Percentiles rank a stretch among this genome's conserved stretches.
phyloP scores from a whole-genome alignment of 805 yeast genomes.

The Candida silvicultrix region DNA sequence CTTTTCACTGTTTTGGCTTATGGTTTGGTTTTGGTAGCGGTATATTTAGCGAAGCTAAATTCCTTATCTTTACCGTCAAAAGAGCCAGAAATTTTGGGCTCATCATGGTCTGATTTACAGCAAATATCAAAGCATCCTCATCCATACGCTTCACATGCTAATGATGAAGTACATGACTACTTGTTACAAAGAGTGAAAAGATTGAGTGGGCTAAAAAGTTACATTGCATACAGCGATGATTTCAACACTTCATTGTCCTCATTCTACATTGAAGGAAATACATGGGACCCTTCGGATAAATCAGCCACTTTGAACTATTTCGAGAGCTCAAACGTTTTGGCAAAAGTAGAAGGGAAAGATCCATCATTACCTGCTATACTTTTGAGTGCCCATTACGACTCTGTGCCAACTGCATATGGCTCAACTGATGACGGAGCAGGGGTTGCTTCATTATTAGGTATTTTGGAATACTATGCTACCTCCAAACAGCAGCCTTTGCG shows the following conservation, averaged over 20 bases:
- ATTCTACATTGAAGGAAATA: slow-evolving; percentile 44
- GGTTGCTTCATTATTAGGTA: slow-evolving; percentile 70
- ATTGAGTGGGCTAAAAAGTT: slow-evolving; percentile 22
- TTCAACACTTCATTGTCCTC: slow-evolving; percentile 31
- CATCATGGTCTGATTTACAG: slow-evolving; percentile 71
- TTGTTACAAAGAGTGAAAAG: slow-evolving; percentile 37
- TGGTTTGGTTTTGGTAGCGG: slow-evolving; percentile 31
- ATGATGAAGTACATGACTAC: slow-evolving; percentile 71
- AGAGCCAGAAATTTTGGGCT: slow-evolving; percentile 29
- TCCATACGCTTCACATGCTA: slow-evolving; percentile 73
- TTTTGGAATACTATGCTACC: slow-evolving; percentile 42
- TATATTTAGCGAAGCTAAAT: slow-evolving; percentile 32
- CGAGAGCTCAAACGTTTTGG: slow-evolving; percentile 79
- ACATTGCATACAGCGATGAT: slow-evolving; percentile 32
- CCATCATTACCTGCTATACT: slow-evolving; percentile 57
- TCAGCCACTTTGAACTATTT: slow-evolving; percentile 56
- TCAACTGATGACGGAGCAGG: slow-evolving; percentile 94
- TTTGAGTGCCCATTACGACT: slow-evolving; percentile 82
- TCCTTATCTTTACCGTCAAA: slow-evolving; percentile 38
- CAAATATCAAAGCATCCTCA: slow-evolving; percentile 60
- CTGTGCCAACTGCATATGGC: slow-evolving; percentile 83
- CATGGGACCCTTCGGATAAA: slow-evolving; percentile 34
- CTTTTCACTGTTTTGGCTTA: slow-evolving; percentile 45
- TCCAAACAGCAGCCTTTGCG: slow-evolving; percentile 50
- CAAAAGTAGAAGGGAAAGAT: slow-evolving; percentile 61